Conservation (phyloP, 805 yeast genomes). For the Clavispora santaluciae region DNA sequence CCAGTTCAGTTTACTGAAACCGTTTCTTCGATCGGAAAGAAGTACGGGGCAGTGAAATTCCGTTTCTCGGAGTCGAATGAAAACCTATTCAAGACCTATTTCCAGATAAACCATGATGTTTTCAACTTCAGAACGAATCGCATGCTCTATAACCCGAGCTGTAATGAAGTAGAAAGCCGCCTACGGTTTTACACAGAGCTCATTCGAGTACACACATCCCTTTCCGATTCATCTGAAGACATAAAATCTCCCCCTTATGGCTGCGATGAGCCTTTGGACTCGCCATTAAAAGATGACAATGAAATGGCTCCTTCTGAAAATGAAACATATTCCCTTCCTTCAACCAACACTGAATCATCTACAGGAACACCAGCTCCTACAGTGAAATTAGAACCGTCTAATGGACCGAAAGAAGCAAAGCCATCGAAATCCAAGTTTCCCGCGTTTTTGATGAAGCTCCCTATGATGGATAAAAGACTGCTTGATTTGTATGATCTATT, state of each 20-base stretch:
- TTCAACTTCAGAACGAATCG: conserved; percentile 50
- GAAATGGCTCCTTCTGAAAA: not conserved
- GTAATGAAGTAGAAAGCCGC: conserved; percentile 40
- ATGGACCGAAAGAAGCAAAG: not conserved
- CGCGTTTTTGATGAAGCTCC: conserved; percentile 42
- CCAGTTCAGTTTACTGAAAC: conserved; percentile 65
- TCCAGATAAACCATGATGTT: conserved; percentile 39
- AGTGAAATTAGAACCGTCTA: not conserved
- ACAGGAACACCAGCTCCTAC: not conserved
- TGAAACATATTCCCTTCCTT: not conserved
- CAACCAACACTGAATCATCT: not conserved
- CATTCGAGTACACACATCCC: conserved; percentile 33
- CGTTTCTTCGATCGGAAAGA: conserved; percentile 45
- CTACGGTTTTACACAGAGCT: conserved; percentile 46
- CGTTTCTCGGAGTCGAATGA: conserved; percentile 47
- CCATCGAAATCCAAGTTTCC: conserved; percentile 6
- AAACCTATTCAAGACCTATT: conserved; percentile 15
- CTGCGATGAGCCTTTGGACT: conserved; percentile 8
- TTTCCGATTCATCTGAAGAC: not conserved
- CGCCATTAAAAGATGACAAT: not conserved
- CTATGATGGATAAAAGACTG: conserved; percentile 62
- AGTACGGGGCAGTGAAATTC: conserved; percentile 73
- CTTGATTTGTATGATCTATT: conserved; percentile 60
- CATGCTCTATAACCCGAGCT: conserved; percentile 41
- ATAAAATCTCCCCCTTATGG: not conserved